Conservation (phyloP, 225 moss, liverwort and hornwort species). For the Marchantia polymorpha region DNA sequence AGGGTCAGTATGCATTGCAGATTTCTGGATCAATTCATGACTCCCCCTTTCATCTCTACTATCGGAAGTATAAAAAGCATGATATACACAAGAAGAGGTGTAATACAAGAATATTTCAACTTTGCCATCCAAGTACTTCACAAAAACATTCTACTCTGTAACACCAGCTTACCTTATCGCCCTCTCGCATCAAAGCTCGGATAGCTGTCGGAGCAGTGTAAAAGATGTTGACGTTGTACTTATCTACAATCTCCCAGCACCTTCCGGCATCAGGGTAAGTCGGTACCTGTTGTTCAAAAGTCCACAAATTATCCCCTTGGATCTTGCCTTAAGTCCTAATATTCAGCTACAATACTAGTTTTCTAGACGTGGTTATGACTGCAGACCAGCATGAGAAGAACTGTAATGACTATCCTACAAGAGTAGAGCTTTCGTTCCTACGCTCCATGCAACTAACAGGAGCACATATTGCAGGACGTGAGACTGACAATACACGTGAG, state of each 20-base stretch:
- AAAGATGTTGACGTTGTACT: conserved; percentile 85
- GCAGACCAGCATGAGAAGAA: no score
- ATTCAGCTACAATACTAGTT: not conserved
- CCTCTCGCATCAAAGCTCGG: conserved; percentile 90
- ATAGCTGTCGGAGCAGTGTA: conserved; percentile 95
- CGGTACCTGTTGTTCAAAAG: conserved; percentile 49
- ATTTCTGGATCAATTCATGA: not conserved
- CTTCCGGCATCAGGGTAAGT: conserved; percentile 95
- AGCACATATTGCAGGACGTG: no score
- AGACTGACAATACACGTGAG: not conserved
- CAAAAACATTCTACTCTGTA: no score
- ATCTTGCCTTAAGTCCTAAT: not conserved
- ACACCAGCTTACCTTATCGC: conserved; percentile 53
- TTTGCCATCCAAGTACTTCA: no score
- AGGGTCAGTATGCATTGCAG: not conserved
- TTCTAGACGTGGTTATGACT: no score
- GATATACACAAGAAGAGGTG: not conserved
- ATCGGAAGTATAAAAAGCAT: not conserved
- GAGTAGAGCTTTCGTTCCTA: no score
- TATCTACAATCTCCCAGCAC: conserved; percentile 98
- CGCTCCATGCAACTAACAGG: no score
- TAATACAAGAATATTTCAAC: no score
- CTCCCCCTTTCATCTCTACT: not conserved
- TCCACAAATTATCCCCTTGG: not conserved
- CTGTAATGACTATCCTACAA: no score